phyloP scores from a whole-genome alignment of 2,329 filamentous ascomycete genomes.

The Pseudogymnoascus sp. region DNA sequence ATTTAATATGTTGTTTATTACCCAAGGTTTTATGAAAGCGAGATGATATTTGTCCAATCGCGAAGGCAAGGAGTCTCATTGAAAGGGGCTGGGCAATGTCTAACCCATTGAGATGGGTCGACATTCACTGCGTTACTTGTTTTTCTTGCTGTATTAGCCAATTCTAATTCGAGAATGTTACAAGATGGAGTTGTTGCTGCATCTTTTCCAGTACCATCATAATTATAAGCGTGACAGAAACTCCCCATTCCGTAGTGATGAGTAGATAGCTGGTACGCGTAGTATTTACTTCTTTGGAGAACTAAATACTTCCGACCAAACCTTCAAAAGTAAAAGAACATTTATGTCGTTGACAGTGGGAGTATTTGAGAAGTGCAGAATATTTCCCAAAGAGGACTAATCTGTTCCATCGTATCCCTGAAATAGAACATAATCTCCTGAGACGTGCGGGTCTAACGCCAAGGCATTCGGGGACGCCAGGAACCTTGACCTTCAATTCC shows the following conservation, averaged over 20 bases:
- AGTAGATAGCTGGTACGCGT: too few relatives aligned
- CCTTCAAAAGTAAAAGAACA: background rate
- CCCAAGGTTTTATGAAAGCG: conserved; percentile 25
- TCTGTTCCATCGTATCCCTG: conserved; percentile 11
- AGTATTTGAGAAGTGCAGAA: background rate
- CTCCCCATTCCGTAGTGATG: background rate
- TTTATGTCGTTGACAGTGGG: background rate
- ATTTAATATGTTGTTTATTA: conserved; percentile 13
- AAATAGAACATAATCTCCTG: conserved; percentile 12
- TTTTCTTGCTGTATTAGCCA: conserved; percentile 34
- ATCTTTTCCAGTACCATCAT: background rate
- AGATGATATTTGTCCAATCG: conserved; percentile 30
- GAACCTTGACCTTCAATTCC: conserved; percentile 10
- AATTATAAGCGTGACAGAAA: background rate
- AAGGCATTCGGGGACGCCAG: conserved; percentile 6
- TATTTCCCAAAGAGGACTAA: conserved; percentile 3
- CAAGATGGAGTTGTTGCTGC: conserved; percentile 11
- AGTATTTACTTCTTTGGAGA: background rate
- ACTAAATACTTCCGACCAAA: background rate
- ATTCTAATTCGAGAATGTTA: conserved; percentile 24
- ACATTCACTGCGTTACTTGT: conserved; percentile 29
- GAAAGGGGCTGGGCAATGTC: conserved; percentile 27
- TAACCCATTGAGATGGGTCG: conserved; percentile 26
- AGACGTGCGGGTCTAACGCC: conserved; percentile 9
- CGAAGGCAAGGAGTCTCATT: conserved; percentile 28